Evolutionary conservation across 148 eudicot genomes (phyloP).

Genomic region (Rhododendron simsii): DNA sequence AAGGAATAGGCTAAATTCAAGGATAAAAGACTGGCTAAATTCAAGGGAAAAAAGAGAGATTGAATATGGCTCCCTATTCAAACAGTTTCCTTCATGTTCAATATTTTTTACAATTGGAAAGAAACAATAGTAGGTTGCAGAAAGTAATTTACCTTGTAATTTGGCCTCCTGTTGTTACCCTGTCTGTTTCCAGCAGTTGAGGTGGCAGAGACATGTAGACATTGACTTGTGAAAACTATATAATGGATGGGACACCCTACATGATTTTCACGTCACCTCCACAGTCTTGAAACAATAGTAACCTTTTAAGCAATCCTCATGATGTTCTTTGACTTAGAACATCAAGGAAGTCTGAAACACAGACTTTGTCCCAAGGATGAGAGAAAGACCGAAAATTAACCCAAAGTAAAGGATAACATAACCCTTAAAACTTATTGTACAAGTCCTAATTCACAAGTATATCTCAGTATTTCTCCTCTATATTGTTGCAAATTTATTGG

Average conservation of each 20-base stretch:
- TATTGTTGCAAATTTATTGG: background rate
- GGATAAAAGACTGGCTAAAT: background rate
- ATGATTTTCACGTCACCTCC: slow-evolving; percentile 4
- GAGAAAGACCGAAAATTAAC: background rate
- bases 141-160: background rate
- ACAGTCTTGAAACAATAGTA: background rate
- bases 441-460: background rate
- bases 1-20: background rate
- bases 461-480: background rate
- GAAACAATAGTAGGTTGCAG: background rate
- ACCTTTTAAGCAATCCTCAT: slow-evolving; percentile 6
- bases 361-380: background rate
- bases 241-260: slow-evolving; percentile 26
- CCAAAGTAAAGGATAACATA: background rate
- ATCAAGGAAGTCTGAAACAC: background rate
- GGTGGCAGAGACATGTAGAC: slow-evolving; percentile 12
- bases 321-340: background rate
- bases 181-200: slow-evolving; percentile 23
- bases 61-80: background rate
- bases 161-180: slow-evolving; percentile 16
- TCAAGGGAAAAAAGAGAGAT: background rate
- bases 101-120: background rate
- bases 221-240: slow-evolving; percentile 18
- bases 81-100: background rate
- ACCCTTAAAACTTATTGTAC: background rate